phyloP scores from a whole-genome alignment of 73 alveolate species.

The Paramecium caudatum region DNA sequence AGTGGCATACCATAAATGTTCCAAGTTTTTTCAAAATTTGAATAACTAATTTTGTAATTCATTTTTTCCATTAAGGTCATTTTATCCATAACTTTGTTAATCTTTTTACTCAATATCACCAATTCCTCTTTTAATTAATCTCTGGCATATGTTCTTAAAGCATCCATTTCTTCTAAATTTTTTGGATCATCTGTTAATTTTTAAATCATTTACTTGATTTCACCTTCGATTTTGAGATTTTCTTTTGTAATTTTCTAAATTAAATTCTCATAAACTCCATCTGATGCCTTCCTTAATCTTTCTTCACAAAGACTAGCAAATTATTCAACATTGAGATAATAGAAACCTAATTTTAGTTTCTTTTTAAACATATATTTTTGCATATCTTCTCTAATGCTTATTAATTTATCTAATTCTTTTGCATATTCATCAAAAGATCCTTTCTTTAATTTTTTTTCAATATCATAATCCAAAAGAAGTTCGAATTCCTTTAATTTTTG shows the following conservation, averaged over 20 bases:
- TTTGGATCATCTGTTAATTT: slow-evolving; percentile 83
- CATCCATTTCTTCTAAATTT: slow-evolving; percentile 86
- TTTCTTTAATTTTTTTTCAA: slow-evolving; percentile 55
- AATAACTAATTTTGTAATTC: slow-evolving; percentile 79
- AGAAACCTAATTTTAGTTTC: slow-evolving; percentile 47
- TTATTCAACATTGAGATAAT: slow-evolving; percentile 43
- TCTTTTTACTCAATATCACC: slow-evolving; percentile 73
- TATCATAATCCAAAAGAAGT: slow-evolving; percentile 34
- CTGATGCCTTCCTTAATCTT: slow-evolving; percentile 61
- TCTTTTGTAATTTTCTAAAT: slow-evolving; percentile 81
- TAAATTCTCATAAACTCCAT: slow-evolving; percentile 70
- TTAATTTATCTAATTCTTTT: slow-evolving; percentile 63
- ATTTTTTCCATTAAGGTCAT: slow-evolving; percentile 83
- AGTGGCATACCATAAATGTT: slow-evolving; percentile 81
- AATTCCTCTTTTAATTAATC: slow-evolving; percentile 80
- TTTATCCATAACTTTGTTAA: slow-evolving; percentile 82
- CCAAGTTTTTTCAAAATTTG: slow-evolving; percentile 85
- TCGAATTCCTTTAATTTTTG: slow-evolving; percentile 65
- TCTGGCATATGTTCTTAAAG: slow-evolving; percentile 78
- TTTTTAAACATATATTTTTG: slow-evolving; percentile 65
- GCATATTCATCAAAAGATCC: slow-evolving; percentile 71
- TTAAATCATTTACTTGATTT: slow-evolving; percentile 80
- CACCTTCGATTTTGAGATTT: slow-evolving; percentile 80
- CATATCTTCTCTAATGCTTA: slow-evolving; percentile 51
- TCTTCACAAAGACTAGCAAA: slow-evolving; percentile 17